Percentiles rank a stretch among this genome's conserved stretches.
phyloP scores from a whole-genome alignment of 345 rosid genomes.

The Mercurialis annua region DNA sequence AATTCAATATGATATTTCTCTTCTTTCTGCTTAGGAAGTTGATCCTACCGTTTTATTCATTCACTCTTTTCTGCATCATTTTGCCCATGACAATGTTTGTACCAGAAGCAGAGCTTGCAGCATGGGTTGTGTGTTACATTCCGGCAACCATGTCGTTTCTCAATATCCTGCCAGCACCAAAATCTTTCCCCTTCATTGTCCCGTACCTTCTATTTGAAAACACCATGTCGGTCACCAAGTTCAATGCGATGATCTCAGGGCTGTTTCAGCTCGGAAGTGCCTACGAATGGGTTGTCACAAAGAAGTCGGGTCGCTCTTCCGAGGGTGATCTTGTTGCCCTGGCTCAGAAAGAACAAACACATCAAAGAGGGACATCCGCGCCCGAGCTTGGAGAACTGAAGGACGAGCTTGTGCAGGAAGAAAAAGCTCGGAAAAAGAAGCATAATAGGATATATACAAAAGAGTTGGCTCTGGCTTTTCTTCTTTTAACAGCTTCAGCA shows the following conservation, averaged over 20 bases:
- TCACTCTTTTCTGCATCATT: conserved; percentile 92
- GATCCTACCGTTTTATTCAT: conserved; percentile 85
- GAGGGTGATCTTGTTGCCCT: conserved; percentile 80
- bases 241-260: conserved; percentile 94
- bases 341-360: conserved; percentile 51
- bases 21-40: conserved; percentile 84
- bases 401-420: conserved; percentile 41
- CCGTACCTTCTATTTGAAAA: conserved; percentile 96
- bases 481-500: conserved; percentile 77
- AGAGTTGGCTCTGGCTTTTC: conserved; percentile 82
- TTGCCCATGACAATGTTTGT: conserved; percentile 95
- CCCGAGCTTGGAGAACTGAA: conserved; percentile 54
- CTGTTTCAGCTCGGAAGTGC: conserved; percentile 95
- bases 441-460: conserved; percentile 82
- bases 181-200: conserved; percentile 88
- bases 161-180: conserved; percentile 89
- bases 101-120: conserved; percentile 87
- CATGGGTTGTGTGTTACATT: conserved; percentile 93
- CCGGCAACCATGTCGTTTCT: conserved; percentile 96
- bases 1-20: conserved; percentile 87
- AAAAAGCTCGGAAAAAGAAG: conserved; percentile 52
- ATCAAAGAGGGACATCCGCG: conserved; percentile 50
- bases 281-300: conserved; percentile 92
- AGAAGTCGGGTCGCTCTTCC: conserved; percentile 90
- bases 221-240: conserved; percentile 96